Percentiles rank a stretch among this genome's conserved stretches.
phyloP scores from a whole-genome alignment of 176 grass and related monocot species.

The Rhynchospora pubera region DNA sequence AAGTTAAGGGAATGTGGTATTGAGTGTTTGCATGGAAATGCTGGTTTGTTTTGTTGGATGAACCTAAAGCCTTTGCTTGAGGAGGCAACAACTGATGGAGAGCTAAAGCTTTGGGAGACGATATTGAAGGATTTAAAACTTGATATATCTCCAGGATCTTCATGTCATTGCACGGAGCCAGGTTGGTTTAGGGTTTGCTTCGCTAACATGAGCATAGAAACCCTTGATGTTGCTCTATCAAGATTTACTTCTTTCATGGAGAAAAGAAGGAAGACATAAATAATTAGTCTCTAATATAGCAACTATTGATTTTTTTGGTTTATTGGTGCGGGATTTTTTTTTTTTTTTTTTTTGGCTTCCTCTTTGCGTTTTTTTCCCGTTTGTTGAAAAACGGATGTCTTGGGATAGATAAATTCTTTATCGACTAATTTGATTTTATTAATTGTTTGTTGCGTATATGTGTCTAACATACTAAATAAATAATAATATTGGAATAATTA shows the following conservation, averaged over 20 bases:
- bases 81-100: conserved; percentile 30
- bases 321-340: neutral
- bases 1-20: conserved; percentile 46
- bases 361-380: too few relatives aligned
- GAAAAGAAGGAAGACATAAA: conserved; percentile 28
- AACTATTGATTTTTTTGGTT: neutral
- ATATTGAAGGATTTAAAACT: conserved; percentile 57
- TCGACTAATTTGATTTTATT: neutral
- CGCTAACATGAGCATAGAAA: conserved; percentile 74
- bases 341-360: neutral
- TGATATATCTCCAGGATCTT: conserved; percentile 78
- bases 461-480: too few relatives aligned
- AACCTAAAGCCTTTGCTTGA: conserved; percentile 49
- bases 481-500: too few relatives aligned
- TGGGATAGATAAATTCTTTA: too few relatives aligned
- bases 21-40: conserved; percentile 58
- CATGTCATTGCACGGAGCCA: conserved; percentile 76
- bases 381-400: too few relatives aligned
- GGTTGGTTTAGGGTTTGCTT: conserved; percentile 97
- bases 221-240: conserved; percentile 54
- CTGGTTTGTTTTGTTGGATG: conserved; percentile 88
- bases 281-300: neutral
- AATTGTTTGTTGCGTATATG: neutral
- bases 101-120: conserved; percentile 57
- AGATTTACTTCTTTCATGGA: conserved; percentile 59